These are phyloP conservation scores for Nakataea oryzae DNA, from an alignment of 2,329 filamentous ascomycete species.

Conservation along the genomic window DNA sequence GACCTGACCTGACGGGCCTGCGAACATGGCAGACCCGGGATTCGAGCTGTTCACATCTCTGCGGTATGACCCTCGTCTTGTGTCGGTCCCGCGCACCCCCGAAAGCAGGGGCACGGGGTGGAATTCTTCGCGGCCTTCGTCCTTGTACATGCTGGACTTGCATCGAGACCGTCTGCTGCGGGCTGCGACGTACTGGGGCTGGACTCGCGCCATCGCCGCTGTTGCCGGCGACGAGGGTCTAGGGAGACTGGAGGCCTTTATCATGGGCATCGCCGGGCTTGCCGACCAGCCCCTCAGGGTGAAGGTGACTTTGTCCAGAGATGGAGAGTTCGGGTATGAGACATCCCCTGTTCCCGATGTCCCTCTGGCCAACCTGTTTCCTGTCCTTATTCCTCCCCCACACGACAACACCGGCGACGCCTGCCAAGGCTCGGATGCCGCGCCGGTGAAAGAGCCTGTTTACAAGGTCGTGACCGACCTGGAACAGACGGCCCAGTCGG, in stretches of 20 bases:
- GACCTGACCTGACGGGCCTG: conserved; percentile 13
- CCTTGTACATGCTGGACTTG: conserved; percentile 70
- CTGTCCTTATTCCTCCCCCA: conserved; percentile 40
- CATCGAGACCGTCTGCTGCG: conserved; percentile 71
- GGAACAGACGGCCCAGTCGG: conserved; percentile 30
- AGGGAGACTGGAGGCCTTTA: conserved; percentile 24
- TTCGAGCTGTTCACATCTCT: conserved; percentile 63
- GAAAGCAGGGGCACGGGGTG: conserved; percentile 33
- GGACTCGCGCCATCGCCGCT: conserved; percentile 31
- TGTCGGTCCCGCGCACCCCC: conserved; percentile 24
- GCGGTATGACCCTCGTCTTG: conserved; percentile 56
- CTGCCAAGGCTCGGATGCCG: neutral
- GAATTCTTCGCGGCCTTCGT: conserved; percentile 42
- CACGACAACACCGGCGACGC: conserved; percentile 12
- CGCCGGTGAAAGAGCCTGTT: conserved; percentile 8
- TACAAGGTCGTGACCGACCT: conserved; percentile 36
- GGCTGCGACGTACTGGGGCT: conserved; percentile 46
- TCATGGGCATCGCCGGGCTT: conserved; percentile 16
- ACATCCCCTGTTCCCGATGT: conserved; percentile 24
- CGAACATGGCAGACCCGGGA: conserved; percentile 16
- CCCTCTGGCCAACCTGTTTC: conserved; percentile 44
- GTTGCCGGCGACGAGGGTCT: conserved; percentile 38
- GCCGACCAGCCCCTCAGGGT: conserved; percentile 34
- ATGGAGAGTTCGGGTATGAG: conserved; percentile 35
- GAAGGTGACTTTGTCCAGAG: conserved; percentile 40